Base-by-base conservation (phyloP, 352 stramenopile genomes). In the Phytophthora colocasiae region DNA sequence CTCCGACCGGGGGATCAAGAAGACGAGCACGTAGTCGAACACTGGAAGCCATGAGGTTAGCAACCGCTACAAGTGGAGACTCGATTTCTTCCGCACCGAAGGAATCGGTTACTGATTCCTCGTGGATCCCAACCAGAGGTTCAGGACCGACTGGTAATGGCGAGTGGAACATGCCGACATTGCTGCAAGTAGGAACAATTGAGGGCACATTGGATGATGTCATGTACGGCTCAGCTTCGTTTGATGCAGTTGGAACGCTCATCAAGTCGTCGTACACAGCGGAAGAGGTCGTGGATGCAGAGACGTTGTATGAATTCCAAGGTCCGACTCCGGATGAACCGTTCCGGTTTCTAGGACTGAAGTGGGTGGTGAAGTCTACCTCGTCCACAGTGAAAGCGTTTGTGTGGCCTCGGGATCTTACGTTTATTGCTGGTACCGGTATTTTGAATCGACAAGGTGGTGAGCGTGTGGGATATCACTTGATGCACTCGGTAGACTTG, bases 401-500 rank as follows among this genome's bases (percentile, higher is more conserved):
- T 45, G 63, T 76, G 27, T 81, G 74, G 61, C 71, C 70, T 6
- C 73, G 76, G 0, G 81, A 90, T 52, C 38, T 85, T 14, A 75
- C 81, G 1, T 81, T 81, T 58, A 51, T 87, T 10, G 74, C 82
- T 45, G 63, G 63, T 8, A 86, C 78, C 45, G 80, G 82, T 15
- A 65, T 87, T 12, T 71, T 81, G 8, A 64, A 71, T 41, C 79
- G 76, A 2, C 46, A 65, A 1, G 64, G 66, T 10, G 78, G 78
- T 6, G 78, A 87, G 43, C 74, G 81, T 12, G 60, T 89, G 14
- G 82, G 82, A 3, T 89, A 81, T 68, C 70, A 87, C 29, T 51
- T 91, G 41, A 81, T 80, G 68, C 75, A 80, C 60, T 85, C 77
- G 36, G 64, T 87, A 3, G 66, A 81, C 24, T 45, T 83, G 14